Base-by-base conservation (phyloP, 805 yeast species). In the Grigorovia jiainica region DNA sequence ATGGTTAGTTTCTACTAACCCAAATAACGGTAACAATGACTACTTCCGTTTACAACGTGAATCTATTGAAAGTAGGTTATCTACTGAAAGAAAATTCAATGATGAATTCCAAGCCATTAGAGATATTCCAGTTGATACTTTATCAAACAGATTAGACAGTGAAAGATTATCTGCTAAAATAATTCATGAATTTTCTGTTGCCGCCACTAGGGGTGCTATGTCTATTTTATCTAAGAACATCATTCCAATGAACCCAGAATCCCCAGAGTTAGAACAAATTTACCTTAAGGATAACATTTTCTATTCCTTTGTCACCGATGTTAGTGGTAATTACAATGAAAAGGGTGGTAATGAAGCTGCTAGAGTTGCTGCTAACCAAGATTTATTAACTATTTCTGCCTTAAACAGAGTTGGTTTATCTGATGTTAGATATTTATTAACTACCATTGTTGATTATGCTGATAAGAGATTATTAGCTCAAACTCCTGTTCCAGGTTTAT, bases 381-480 rank as follows among this genome's bases (percentile, higher is more conserved):
- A 92, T 63, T 66, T 90, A 42, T 73, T 73, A 29, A 81, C 89
- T 20, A 74, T 87, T 36, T 78, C 74, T 53, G 71, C 74, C 46
- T 67, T 90, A 58, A 82, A 82, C 66, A 69, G 77, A 51, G 63
- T 82, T 35, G 86, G 82, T 52, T 56, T 76, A 27, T 65, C 65
- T 9, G 85, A 79, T 36, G 69, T 87, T 32, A 75, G 78, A 54
- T 80, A 82, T 40, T 69, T 90, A 45, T 75, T 85, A 52, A 84
- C 97, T 4, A 73, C 89, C n/a, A 72, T 87, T 44, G 85, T 90
- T 43, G 97, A 90, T 62, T 90, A 76, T 65, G 78, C 84, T 56
- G 98, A 97, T 47, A 81, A 78, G 54, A 76, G 97, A 61, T 70
- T 90, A 30, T 73, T 90, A 31, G 86, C 95, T 60, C 97, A 90